Percentiles rank a stretch among this genome's conserved stretches.
Evolutionary conservation across 2,329 filamentous ascomycete species (phyloP).

Genomic region (Ophiocordyceps camponoti-leonardi): DNA sequence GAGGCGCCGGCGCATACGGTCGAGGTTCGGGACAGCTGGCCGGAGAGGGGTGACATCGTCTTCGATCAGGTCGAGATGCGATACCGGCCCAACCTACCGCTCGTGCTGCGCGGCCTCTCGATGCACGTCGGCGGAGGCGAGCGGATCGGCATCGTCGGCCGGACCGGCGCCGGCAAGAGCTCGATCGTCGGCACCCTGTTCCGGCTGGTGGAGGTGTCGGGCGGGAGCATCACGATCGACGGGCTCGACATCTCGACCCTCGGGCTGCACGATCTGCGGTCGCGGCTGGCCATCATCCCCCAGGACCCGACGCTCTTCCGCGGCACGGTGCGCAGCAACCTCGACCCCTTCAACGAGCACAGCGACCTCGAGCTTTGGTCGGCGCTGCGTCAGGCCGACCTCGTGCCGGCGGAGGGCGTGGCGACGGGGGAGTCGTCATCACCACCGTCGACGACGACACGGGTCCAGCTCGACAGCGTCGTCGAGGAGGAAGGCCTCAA

Average conservation of each 20-base stretch:
- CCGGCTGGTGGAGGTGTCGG: conserved; percentile 51
- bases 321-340: conserved; percentile 61
- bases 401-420: conserved; percentile 28
- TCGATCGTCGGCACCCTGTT: conserved; percentile 74
- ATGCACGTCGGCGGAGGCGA: conserved; percentile 64
- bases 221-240: conserved; percentile 46
- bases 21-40: conserved; percentile 62
- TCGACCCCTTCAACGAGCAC: conserved; percentile 69
- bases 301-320: conserved; percentile 74
- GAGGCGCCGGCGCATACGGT: conserved; percentile 70
- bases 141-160: conserved; percentile 64
- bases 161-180: conserved; percentile 69
- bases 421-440: conserved; percentile 39
- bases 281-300: conserved; percentile 64
- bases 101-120: conserved; percentile 52
- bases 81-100: conserved; percentile 53
- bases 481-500: conserved; percentile 94
- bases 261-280: conserved; percentile 58
- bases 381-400: conserved; percentile 45
- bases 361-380: conserved; percentile 63
- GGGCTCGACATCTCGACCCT: conserved; percentile 54
- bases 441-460: too few relatives aligned
- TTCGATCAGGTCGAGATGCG: conserved; percentile 67
- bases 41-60: conserved; percentile 65
- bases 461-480: conserved; percentile 65